A percentile compares a stretch with the other conserved stretches of the same genome.
These are phyloP conservation scores for Penicillium frequentans DNA, from an alignment of 2,329 filamentous ascomycete species.

Conservation along the genomic window DNA sequence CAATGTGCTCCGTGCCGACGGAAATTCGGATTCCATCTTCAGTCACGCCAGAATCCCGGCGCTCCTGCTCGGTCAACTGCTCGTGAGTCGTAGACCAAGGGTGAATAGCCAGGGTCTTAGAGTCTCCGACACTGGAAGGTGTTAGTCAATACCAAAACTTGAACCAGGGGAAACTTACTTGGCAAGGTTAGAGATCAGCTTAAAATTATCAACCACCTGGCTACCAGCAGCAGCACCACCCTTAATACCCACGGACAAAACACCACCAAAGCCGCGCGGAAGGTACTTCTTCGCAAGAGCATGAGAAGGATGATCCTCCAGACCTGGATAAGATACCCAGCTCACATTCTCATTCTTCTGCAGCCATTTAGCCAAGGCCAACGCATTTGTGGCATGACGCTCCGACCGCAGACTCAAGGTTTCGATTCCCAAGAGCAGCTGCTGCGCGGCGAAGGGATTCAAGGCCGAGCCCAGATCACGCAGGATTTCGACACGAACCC, in stretches of 20 bases:
- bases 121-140: constrained; percentile 71
- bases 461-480: constrained; percentile 80
- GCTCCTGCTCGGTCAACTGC: constrained; percentile 83
- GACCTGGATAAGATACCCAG: constrained; percentile 93
- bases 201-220: constrained; percentile 89
- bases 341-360: constrained; percentile 78
- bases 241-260: constrained; percentile 91
- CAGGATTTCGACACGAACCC: constrained; percentile 83
- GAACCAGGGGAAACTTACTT: constrained; percentile 55
- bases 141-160: constrained; percentile 8
- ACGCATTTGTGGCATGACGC: constrained; percentile 80
- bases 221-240: constrained; percentile 80
- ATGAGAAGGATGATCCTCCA: constrained; percentile 79
- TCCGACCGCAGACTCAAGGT: constrained; percentile 85
- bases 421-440: constrained; percentile 85
- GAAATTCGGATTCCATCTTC: constrained; percentile 92
- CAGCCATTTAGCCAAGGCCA: constrained; percentile 77
- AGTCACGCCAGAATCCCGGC: constrained; percentile 75
- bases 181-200: constrained; percentile 91
- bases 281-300: constrained; percentile 83
- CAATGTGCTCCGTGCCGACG: constrained; percentile 93
- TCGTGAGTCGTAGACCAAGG: constrained; percentile 95
- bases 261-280: constrained; percentile 79
- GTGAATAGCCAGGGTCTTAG: constrained; percentile 92
- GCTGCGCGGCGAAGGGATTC: constrained; percentile 90